Percentiles rank a stretch among this genome's conserved stretches.
Evolutionary conservation across 176 grass and related monocot species (phyloP).

Genomic region (Cymbopogon citratus): DNA sequence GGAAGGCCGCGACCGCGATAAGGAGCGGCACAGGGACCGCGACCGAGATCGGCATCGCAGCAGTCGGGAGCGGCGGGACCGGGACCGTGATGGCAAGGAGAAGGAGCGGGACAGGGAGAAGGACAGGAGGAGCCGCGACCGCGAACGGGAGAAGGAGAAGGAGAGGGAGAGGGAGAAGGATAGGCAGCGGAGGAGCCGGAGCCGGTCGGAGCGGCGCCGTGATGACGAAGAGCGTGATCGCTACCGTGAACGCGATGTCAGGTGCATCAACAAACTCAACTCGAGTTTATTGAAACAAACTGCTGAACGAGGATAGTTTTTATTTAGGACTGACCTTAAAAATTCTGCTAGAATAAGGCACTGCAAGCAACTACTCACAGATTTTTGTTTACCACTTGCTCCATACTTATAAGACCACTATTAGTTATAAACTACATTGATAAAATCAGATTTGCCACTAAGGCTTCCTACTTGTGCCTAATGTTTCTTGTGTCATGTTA

Average conservation of each 20-base stretch:
- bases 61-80: constrained; percentile 47
- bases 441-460: not conserved
- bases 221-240: constrained; percentile 43
- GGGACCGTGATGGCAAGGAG: constrained; percentile 41
- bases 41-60: constrained; percentile 52
- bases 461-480: not conserved
- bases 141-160: constrained; percentile 33
- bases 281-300: not conserved
- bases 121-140: constrained; percentile 37
- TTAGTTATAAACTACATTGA: too few species aligned
- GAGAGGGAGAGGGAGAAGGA: not conserved
- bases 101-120: constrained; percentile 31
- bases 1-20: constrained; percentile 40
- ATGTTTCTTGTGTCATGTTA: not conserved
- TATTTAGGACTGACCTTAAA: too few species aligned
- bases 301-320: not conserved
- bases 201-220: constrained; percentile 47
- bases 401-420: too few species aligned
- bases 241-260: constrained; percentile 47
- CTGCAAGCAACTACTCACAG: not conserved
- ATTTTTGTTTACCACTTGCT: too few species aligned
- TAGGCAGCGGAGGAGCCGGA: constrained; percentile 59
- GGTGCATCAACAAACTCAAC: constrained; percentile 35
- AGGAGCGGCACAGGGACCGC: constrained; percentile 27
- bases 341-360: too few species aligned